A percentile compares a stretch with the other conserved stretches of the same genome.
Conservation (phyloP, 2,329 filamentous ascomycete genomes). For the Albifimbria verrucaria region DNA sequence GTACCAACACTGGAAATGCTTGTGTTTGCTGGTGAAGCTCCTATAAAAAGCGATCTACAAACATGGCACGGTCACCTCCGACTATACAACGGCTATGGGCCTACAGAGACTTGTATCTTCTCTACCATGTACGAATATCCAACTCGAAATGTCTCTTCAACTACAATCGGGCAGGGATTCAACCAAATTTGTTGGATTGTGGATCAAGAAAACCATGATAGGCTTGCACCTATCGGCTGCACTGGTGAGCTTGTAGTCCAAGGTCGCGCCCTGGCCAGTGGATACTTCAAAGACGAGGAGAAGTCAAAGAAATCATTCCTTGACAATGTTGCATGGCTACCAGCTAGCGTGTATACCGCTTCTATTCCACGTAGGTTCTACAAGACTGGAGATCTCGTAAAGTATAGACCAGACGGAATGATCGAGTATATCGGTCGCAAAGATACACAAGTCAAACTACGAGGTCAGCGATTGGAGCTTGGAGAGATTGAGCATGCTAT, state of each 20-base stretch:
- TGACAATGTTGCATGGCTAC: conserved; percentile 42
- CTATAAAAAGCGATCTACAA: neutral
- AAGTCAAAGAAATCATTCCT: conserved; percentile 52
- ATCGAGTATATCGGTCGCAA: conserved; percentile 18
- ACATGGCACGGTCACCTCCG: neutral
- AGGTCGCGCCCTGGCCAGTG: conserved; percentile 49
- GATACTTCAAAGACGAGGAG: conserved; percentile 49
- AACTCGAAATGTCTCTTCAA: too few species aligned
- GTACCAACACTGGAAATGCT: neutral
- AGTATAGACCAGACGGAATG: conserved; percentile 26
- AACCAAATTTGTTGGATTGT: conserved; percentile 37
- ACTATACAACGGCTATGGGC: conserved; percentile 12
- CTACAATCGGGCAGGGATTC: conserved; percentile 34
- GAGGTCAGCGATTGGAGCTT: conserved; percentile 24
- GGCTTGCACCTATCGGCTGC: conserved; percentile 35
- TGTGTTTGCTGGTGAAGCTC: neutral
- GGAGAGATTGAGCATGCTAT: conserved; percentile 27
- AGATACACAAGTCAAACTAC: conserved; percentile 25
- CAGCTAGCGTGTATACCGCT: conserved; percentile 17
- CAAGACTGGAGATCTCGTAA: conserved; percentile 19
- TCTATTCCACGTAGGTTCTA: conserved; percentile 15
- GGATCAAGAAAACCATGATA: conserved; percentile 32
- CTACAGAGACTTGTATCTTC: conserved; percentile 11
- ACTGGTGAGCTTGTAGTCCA: conserved; percentile 43
- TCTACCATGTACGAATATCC: neutral